phyloP scores from a whole-genome alignment of 176 grass and related monocot genomes.

The Eragrostis nindensis region DNA sequence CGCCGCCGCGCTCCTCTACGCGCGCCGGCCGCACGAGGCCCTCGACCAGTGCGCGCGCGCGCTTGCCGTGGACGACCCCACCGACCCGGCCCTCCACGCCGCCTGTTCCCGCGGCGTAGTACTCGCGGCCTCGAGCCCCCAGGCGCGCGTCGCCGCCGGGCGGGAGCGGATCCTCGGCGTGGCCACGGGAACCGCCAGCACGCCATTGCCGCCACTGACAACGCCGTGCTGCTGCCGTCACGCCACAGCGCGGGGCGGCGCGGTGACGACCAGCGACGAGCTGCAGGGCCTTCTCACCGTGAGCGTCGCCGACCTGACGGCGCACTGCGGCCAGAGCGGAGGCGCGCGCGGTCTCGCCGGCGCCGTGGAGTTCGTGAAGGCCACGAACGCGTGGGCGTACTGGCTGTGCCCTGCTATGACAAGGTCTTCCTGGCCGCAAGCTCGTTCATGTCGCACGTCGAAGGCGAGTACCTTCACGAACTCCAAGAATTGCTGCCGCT shows the following conservation, averaged over 20 bases:
- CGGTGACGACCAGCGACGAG: not conserved
- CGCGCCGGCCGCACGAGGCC: not conserved
- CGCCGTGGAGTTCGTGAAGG: conserved; percentile 25
- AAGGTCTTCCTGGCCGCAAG: not conserved
- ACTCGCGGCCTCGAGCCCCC: not conserved
- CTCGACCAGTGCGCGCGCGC: conserved; percentile 17
- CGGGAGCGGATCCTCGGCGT: conserved; percentile 19
- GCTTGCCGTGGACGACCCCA: not conserved
- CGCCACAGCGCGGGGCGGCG: not conserved
- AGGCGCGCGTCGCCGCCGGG: conserved; percentile 8
- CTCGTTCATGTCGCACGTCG: not conserved
- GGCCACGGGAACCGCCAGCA: no score
- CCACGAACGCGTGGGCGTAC: not conserved
- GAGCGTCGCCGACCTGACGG: conserved; percentile 12
- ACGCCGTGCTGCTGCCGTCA: not conserved
- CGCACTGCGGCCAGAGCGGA: not conserved
- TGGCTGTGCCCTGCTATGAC: conserved; percentile 33
- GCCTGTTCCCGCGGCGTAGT: no score
- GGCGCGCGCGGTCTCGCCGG: not conserved
- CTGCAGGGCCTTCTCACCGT: not conserved
- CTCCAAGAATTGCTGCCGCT: not conserved
- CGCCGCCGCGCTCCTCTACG: conserved; percentile 25
- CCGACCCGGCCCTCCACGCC: conserved; percentile 24
- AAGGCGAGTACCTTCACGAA: not conserved
- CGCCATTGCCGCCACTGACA: not conserved